A percentile compares a stretch with the other conserved stretches of the same genome.
Conservation (phyloP, 2,329 filamentous ascomycete genomes). For the Chrysosporium queenslandicum region DNA sequence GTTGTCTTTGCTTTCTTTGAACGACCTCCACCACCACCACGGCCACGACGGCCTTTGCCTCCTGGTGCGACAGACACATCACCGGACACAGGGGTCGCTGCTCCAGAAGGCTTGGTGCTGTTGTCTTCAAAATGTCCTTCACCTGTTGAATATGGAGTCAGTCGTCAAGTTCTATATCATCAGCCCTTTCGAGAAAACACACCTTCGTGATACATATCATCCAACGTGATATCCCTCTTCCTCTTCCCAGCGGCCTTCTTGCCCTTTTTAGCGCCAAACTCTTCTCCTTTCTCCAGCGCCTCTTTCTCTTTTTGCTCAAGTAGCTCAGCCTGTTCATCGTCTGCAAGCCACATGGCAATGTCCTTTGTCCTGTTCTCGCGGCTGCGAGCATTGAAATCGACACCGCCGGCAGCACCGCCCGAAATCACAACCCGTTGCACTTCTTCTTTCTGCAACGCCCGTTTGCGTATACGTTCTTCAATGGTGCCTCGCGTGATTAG, state of each 20-base stretch:
- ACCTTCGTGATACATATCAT: constrained; percentile 99
- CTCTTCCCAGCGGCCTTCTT: constrained; percentile 52
- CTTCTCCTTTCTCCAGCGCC: constrained; percentile 55
- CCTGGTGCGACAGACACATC: constrained; percentile 29
- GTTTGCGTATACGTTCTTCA: constrained; percentile 94
- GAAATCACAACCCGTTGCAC: constrained; percentile 95
- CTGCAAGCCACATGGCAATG: constrained; percentile 96
- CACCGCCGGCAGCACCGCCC: constrained; percentile 68
- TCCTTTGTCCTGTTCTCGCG: constrained; percentile 93
- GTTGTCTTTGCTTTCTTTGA: constrained; percentile 53
- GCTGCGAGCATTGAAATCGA: constrained; percentile 90
- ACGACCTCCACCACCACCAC: constrained; percentile 44
- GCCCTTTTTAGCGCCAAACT: constrained; percentile 43
- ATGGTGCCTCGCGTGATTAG: constrained; percentile 95
- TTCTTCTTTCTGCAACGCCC: constrained; percentile 95
- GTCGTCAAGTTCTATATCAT: background rate
- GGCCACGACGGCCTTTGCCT: constrained; percentile 48
- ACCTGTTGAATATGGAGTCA: constrained; percentile 44
- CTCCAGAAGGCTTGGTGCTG: constrained; percentile 70
- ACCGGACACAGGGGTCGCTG: constrained; percentile 63
- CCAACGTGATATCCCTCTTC: constrained; percentile 56
- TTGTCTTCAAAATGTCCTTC: constrained; percentile 92
- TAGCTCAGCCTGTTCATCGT: constrained; percentile 89
- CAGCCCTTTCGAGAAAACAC: constrained; percentile 34
- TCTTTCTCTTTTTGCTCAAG: constrained; percentile 91